Conservation (phyloP, 257 asterid species). For the Sherardia arvensis region DNA sequence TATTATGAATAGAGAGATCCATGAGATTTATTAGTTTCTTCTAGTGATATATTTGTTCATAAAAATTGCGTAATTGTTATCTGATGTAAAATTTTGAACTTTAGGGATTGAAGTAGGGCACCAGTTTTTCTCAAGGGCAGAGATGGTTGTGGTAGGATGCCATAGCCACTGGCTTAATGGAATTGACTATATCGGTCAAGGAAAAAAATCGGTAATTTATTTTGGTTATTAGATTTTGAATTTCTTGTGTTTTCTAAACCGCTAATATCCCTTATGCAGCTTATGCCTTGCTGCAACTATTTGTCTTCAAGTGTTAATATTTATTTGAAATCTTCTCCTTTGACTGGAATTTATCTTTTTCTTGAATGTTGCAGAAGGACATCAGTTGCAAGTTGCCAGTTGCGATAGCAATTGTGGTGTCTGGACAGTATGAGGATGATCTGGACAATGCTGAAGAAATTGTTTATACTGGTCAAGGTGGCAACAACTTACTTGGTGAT, state of each 20-base stretch:
- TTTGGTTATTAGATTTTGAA: background rate
- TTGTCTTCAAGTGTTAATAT: background rate
- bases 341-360: background rate
- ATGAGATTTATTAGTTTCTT: too few relatives aligned
- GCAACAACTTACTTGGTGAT: constrained; percentile 64
- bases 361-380: constrained; percentile 30
- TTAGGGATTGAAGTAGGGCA: constrained; percentile 90
- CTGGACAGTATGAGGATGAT: constrained; percentile 94
- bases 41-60: too few relatives aligned
- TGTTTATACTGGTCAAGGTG: constrained; percentile 93
- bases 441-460: constrained; percentile 66
- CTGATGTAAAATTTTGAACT: constrained; percentile 16
- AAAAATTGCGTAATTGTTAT: background rate
- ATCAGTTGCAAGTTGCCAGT: constrained; percentile 40
- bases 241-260: too few relatives aligned
- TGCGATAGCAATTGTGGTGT: constrained; percentile 61
- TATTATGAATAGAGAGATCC: background rate
- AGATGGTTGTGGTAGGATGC: constrained; percentile 82
- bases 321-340: background rate
- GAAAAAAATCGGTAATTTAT: constrained; percentile 33
- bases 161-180: constrained; percentile 91
- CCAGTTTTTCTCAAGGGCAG: constrained; percentile 82
- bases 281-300: too few relatives aligned
- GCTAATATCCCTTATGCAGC: too few relatives aligned
- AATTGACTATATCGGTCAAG: constrained; percentile 55